A percentile compares a stretch with the other conserved stretches of the same genome.
phyloP scores from a whole-genome alignment of 1,284 basidiomycete species.

The Gymnopus androsaceus region DNA sequence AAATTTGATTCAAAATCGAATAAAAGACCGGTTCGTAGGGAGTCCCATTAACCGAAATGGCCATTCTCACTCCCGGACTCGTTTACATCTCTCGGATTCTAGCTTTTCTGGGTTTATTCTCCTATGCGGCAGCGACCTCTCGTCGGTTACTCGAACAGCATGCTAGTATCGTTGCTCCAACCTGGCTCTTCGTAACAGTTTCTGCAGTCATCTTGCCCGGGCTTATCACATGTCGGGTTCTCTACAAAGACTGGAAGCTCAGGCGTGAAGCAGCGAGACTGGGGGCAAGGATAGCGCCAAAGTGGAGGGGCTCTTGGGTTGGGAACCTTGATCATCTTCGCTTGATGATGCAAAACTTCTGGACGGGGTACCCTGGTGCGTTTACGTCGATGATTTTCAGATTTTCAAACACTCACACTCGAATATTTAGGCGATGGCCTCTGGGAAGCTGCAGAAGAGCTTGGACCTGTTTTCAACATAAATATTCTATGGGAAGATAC shows the following conservation, averaged over 20 bases:
- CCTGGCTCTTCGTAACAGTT: background rate
- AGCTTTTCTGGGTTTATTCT: background rate
- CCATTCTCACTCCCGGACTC: slow-evolving; percentile 8
- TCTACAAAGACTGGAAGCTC: slow-evolving; percentile 13
- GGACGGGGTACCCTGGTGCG: slow-evolving; percentile 31
- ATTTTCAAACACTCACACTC: background rate
- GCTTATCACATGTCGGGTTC: background rate
- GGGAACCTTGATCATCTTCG: slow-evolving; percentile 34
- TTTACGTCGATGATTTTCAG: background rate
- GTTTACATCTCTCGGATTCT: background rate
- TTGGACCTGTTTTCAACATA: slow-evolving; percentile 26
- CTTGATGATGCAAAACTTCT: slow-evolving; percentile 26
- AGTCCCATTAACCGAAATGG: no score
- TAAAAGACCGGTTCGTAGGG: no score
- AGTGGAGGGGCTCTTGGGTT: slow-evolving; percentile 13
- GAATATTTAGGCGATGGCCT: slow-evolving; percentile 17
- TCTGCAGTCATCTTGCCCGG: background rate
- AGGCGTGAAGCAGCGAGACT: slow-evolving; percentile 15
- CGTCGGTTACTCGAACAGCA: background rate
- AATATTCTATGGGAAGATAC: slow-evolving; percentile 24
- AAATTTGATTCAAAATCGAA: no score
- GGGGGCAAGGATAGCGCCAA: slow-evolving; percentile 21
- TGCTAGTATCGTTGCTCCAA: background rate
- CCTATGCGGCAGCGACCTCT: background rate
- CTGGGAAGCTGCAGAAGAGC: slow-evolving; percentile 10